Evolutionary conservation across 305 asterid species (phyloP), one percentile per base, ranked within the genome.

Genomic region (Rubia occidens): DNA sequence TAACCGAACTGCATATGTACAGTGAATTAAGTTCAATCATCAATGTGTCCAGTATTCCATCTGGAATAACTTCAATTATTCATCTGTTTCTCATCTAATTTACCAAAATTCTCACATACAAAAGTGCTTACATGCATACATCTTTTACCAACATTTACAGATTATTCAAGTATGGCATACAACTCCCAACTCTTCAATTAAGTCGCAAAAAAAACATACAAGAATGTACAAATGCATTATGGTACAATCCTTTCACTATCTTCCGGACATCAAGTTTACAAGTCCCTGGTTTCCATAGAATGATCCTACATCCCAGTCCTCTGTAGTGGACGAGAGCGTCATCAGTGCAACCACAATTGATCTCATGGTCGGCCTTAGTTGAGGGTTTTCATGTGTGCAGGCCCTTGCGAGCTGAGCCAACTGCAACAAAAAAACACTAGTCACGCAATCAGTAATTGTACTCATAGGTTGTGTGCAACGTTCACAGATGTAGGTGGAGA

Each of bases 301-400:
- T 20, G 89, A 71, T 51, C 93, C 98, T 13, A 89, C 85, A 55
- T 89, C 98, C 98, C 96, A 89, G 44, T 92, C 93, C 61, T 89
- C 96, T 3, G 96, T 86, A 2, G 96, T 59, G 5, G 98, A 92
- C 15, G 96, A 86, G 14, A 89, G 96, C 8, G 96, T 86, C 98
- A 92, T 92, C 70, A 92, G 67, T 0, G 95, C 98, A 15, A 92
- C 98, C 13, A 89, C 98, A 9, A 89, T 83, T 5, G 96, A 92
- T 72, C 96, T 81, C 96, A 89, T 92, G 72, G 86, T 88, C 10
- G 96, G 96, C 53, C 98, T 84, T 10, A 85, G 82, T 72, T 88
- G 89, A 66, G 98, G 96, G 71, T 80, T 88, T 71, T 92, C 96
- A 11, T 84, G 92, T 2, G 96, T 92, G 82, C 98, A 92, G 70